phyloP scores from a whole-genome alignment of 805 yeast genomes.

The Lachancea sp. region DNA sequence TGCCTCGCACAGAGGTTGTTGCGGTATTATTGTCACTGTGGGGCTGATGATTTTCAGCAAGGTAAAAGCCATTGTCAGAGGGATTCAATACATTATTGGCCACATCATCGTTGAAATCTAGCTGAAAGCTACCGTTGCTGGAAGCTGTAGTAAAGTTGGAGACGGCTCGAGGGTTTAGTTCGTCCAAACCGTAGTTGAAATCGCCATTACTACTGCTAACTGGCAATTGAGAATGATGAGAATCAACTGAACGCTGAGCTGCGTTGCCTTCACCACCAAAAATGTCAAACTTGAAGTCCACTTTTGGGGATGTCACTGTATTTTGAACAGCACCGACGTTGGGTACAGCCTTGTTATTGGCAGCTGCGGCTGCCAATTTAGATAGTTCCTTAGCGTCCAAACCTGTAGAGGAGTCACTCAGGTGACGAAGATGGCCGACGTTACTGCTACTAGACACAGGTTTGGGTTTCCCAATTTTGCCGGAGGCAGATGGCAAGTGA shows the following conservation, averaged over 20 bases:
- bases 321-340: background rate
- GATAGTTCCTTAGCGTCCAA: background rate
- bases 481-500: background rate
- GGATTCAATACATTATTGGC: slow-evolving; percentile 2
- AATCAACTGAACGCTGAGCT: background rate
- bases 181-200: background rate
- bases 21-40: background rate
- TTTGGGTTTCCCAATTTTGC: slow-evolving; percentile 4
- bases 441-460: slow-evolving; percentile 7
- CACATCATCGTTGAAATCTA: slow-evolving; percentile 3
- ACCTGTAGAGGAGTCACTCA: slow-evolving; percentile 6
- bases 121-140: background rate
- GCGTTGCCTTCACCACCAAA: slow-evolving; percentile 3
- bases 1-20: background rate
- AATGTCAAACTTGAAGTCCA: slow-evolving; percentile 14
- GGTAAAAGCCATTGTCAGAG: background rate
- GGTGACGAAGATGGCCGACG: slow-evolving; percentile 2
- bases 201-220: background rate
- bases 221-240: background rate
- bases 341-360: background rate
- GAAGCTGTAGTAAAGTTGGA: background rate
- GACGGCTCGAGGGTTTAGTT: background rate
- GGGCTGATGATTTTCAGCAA: background rate
- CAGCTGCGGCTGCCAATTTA: background rate
- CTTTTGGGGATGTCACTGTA: slow-evolving; percentile 8